Evolutionary conservation across 1,284 basidiomycete species (phyloP), one percentile per base, ranked within the genome.

Genomic region (Malassezia brasiliensis): DNA sequence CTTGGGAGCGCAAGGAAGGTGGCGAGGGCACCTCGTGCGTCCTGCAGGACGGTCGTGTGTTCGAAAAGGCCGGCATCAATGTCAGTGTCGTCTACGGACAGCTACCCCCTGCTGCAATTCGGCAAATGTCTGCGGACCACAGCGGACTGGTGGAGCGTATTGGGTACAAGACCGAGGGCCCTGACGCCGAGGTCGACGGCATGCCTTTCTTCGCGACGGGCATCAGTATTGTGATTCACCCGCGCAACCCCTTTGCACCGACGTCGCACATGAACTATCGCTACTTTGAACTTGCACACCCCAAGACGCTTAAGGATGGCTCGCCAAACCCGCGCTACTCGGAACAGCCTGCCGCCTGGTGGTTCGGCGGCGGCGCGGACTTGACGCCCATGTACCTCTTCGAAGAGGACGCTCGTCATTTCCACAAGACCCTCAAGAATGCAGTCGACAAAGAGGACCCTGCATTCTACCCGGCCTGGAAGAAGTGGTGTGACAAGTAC

Each of bases 291-390:
- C 59, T 70, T 20, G 62, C 62, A 15, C 72, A 74, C 38, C 72
- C 72, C 2, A 60, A 65, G 37, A 73, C 54, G 48, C 67, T 74
- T 9, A 65, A 65, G 2, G 67, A 74, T 49, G 72, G 72, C 8
- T 62, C 61, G 22, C 64, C 68, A 17, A 74, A 74, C 39, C 72
- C 72, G 6, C 63, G 68, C 35, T 69, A 72, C 53, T 47, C 60
- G 20, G 42, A 60, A 17, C 63, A 69, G 50, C 67, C 74, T 11
- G 76, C 90, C 36, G 86, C 90, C 9, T 98, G 91, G 90, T 99
- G 94, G 94, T 98, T 96, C 69, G 93, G 93, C 41, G 93, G 93
- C 35, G 93, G 93, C n/a, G 83, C 84, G 3, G 93, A 98, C 75
- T 80, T 98, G 44, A 99, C 94, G 0, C 94, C 94, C 0, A 85